phyloP scores from a whole-genome alignment of 2,329 filamentous ascomycete genomes.

The Neofusicoccum laricinum region DNA sequence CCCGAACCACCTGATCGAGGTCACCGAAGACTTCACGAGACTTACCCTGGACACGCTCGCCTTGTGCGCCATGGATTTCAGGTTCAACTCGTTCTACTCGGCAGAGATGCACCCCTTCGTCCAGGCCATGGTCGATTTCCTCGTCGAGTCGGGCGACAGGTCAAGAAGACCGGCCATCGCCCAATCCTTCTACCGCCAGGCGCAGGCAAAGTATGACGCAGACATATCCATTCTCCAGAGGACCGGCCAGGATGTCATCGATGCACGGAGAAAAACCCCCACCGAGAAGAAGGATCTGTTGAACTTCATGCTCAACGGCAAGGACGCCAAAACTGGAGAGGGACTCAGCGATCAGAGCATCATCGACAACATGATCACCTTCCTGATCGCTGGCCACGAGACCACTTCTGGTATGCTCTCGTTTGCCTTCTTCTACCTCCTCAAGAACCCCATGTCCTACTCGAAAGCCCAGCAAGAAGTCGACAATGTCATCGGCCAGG shows the following conservation, averaged over 20 bases:
- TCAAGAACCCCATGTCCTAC: slow-evolving; percentile 51
- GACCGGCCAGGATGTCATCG: slow-evolving; percentile 57
- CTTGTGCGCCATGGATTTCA: slow-evolving; percentile 39
- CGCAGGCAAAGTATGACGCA: slow-evolving; percentile 49
- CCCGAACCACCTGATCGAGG: slow-evolving; percentile 30
- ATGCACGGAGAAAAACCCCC: slow-evolving; percentile 53
- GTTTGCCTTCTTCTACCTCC: slow-evolving; percentile 50
- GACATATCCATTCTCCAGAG: slow-evolving; percentile 54
- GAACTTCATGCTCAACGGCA: slow-evolving; percentile 56
- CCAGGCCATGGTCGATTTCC: slow-evolving; percentile 37
- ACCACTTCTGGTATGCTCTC: slow-evolving; percentile 38
- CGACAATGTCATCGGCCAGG: slow-evolving; percentile 50
- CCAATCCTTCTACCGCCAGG: slow-evolving; percentile 34
- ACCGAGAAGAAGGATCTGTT: slow-evolving; percentile 60
- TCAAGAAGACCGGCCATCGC: slow-evolving; percentile 29
- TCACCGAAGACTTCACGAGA: slow-evolving; percentile 38
- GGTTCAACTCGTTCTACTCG: slow-evolving; percentile 42
- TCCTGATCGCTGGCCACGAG: slow-evolving; percentile 56
- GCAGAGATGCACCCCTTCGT: slow-evolving; percentile 37
- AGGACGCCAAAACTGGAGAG: slow-evolving; percentile 61
- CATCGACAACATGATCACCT: slow-evolving; percentile 66
- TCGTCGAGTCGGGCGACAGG: slow-evolving; percentile 34
- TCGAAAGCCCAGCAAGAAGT: slow-evolving; percentile 53
- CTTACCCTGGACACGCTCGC: slow-evolving; percentile 38
- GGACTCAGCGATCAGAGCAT: slow-evolving; percentile 58